Conservation (phyloP, 208 protist genomes). For the Trichomonas tenax region DNA sequence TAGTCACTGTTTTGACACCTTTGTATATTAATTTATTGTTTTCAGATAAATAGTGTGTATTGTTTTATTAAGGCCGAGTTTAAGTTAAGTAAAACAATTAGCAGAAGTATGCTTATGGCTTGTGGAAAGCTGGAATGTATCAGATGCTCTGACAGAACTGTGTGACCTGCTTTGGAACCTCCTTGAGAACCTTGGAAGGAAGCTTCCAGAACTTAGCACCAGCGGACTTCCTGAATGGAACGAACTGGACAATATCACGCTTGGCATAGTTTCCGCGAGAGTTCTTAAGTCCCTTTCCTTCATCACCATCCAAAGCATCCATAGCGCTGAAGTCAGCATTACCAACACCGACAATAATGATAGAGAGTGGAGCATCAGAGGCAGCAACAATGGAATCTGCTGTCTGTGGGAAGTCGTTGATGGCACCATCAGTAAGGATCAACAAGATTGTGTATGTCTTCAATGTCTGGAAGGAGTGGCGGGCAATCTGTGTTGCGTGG, state of each 20-base stretch:
- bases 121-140: not conserved
- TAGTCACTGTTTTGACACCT: no score
- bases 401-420: slow-evolving; percentile 37
- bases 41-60: no score
- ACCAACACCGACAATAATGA: slow-evolving; percentile 72
- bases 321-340: slow-evolving; percentile 62
- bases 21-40: no score
- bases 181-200: not conserved
- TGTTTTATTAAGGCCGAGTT: no score
- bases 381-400: slow-evolving; percentile 38
- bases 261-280: not conserved
- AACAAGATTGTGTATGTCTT: slow-evolving; percentile 58
- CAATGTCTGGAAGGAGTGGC: not conserved
- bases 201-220: not conserved
- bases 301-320: slow-evolving; percentile 63
- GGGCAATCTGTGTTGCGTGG: slow-evolving; percentile 27
- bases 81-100: no score
- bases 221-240: slow-evolving; percentile 16
- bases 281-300: not conserved
- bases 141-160: not conserved
- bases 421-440: slow-evolving; percentile 65
- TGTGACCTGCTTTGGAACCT: not conserved
- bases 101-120: no score
- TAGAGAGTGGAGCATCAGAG: slow-evolving; percentile 55
- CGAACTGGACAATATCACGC: slow-evolving; percentile 31